A percentile compares a stretch with the other conserved stretches of the same genome.
phyloP scores from a whole-genome alignment of 2,329 filamentous ascomycete species.

The Sclerotinia borealis region DNA sequence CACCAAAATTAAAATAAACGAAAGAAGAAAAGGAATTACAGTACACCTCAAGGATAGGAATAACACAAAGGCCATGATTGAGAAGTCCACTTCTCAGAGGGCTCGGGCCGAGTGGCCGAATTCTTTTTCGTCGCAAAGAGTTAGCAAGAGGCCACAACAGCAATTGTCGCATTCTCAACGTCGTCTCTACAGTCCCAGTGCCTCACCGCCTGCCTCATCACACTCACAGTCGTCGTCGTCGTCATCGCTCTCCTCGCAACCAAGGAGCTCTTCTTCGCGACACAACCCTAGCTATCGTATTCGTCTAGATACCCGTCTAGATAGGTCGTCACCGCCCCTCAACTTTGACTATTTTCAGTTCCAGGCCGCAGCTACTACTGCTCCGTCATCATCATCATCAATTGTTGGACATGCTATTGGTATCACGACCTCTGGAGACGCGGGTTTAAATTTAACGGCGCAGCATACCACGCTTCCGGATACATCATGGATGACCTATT shows the following conservation, averaged over 20 bases:
- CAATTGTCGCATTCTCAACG: constrained; percentile 5
- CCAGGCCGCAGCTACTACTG: background rate
- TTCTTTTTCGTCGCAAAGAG: constrained; percentile 4
- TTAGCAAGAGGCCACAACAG: constrained; percentile 8
- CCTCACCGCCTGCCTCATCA: constrained; percentile 7
- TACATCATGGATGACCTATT: constrained; percentile 2
- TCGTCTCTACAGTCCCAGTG: constrained; percentile 6
- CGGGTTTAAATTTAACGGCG: background rate
- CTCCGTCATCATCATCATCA: background rate
- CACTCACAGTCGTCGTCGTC: constrained; percentile 1
- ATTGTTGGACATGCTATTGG: background rate
- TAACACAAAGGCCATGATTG: constrained; percentile 7
- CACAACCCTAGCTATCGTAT: constrained; percentile 3
- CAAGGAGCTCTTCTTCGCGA: background rate
- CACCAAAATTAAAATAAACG: background rate
- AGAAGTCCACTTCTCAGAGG: constrained; percentile 4
- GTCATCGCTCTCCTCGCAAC: background rate
- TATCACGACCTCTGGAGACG: background rate
- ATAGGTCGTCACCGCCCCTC: background rate
- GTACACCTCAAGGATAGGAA: background rate
- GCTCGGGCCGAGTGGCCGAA: constrained; percentile 11
- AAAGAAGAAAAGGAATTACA: background rate
- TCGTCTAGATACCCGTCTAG: background rate
- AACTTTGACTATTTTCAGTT: constrained; percentile 7
- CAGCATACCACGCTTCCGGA: background rate